Evolutionary conservation across 2,329 filamentous ascomycete genomes (phyloP).

Genomic region (Scortechinia acanthostroma): DNA sequence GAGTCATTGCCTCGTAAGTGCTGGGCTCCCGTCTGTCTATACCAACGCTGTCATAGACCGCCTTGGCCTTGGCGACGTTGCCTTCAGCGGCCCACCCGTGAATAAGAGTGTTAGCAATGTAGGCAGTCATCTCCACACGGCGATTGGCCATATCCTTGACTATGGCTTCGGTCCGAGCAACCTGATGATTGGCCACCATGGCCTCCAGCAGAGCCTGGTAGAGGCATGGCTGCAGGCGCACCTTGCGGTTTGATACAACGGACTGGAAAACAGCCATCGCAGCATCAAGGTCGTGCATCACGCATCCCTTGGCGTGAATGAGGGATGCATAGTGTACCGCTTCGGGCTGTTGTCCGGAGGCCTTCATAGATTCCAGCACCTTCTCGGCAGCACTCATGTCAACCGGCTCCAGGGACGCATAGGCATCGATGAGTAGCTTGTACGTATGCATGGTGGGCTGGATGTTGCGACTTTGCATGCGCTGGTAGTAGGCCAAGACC

Average conservation of each 20-base stretch:
- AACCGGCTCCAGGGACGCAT: slow-evolving; percentile 86
- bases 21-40: slow-evolving; percentile 81
- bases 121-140: slow-evolving; percentile 80
- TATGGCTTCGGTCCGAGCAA: slow-evolving; percentile 68
- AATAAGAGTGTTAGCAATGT: slow-evolving; percentile 96
- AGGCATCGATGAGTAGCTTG: slow-evolving; percentile 91
- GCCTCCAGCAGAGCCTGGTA: slow-evolving; percentile 96
- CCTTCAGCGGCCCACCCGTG: slow-evolving; percentile 88
- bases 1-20: slow-evolving; percentile 97
- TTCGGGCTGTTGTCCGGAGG: slow-evolving; percentile 70
- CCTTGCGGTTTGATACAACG: slow-evolving; percentile 60
- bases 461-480: slow-evolving; percentile 83
- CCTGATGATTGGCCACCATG: slow-evolving; percentile 89
- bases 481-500: slow-evolving; percentile 88
- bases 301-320: slow-evolving; percentile 92
- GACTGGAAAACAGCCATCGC: slow-evolving; percentile 77
- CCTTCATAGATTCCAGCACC: slow-evolving; percentile 72
- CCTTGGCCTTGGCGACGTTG: slow-evolving; percentile 70
- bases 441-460: slow-evolving; percentile 90
- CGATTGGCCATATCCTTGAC: slow-evolving; percentile 69
- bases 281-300: slow-evolving; percentile 81
- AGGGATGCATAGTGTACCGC: slow-evolving; percentile 92
- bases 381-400: slow-evolving; percentile 81
- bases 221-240: slow-evolving; percentile 73
- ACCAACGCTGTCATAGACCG: slow-evolving; percentile 74